These are phyloP conservation scores for Knoxdaviesia proteae DNA, from an alignment of 2,329 filamentous ascomycete species.

Conservation along the genomic window DNA sequence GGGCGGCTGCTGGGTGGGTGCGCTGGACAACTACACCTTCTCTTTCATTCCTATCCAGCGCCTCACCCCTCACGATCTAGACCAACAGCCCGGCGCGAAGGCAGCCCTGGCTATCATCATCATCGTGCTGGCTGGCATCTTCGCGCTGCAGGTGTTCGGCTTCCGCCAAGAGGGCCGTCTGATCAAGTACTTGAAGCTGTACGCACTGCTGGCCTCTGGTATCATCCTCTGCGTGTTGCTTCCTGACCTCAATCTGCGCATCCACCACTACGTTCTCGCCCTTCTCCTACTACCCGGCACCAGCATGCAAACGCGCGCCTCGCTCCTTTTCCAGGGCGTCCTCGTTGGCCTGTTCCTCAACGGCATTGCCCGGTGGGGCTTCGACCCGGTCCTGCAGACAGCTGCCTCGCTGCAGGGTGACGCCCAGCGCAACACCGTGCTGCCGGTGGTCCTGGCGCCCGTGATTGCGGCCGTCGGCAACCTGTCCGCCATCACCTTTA, in stretches of 20 bases:
- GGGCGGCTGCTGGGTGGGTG: slow-evolving; percentile 75
- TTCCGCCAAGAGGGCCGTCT: slow-evolving; percentile 73
- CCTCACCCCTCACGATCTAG: slow-evolving; percentile 73
- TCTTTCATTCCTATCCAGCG: slow-evolving; percentile 84
- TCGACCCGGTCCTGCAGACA: slow-evolving; percentile 74
- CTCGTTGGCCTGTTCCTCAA: slow-evolving; percentile 85
- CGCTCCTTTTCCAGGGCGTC: slow-evolving; percentile 72
- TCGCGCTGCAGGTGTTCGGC: slow-evolving; percentile 59
- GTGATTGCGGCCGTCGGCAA: slow-evolving; percentile 14
- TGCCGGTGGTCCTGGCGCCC: slow-evolving; percentile 31
- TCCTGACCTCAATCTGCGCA: slow-evolving; percentile 61
- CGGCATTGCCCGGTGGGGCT: slow-evolving; percentile 84
- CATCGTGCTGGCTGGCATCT: slow-evolving; percentile 44
- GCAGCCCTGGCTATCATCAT: slow-evolving; percentile 64
- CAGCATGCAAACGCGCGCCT: slow-evolving; percentile 66
- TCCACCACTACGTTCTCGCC: slow-evolving; percentile 88
- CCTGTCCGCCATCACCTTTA: slow-evolving; percentile 44
- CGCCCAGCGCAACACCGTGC: slow-evolving; percentile 36
- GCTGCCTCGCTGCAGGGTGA: slow-evolving; percentile 50
- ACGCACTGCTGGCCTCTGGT: slow-evolving; percentile 43
- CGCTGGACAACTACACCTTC: slow-evolving; percentile 87
- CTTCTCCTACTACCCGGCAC: slow-evolving; percentile 77
- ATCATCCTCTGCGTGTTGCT: slow-evolving; percentile 52
- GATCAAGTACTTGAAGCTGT: slow-evolving; percentile 56
- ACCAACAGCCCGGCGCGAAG: slow-evolving; percentile 74